phyloP scores from a whole-genome alignment of 2,329 filamentous ascomycete genomes.

The Venturia oleaginea region DNA sequence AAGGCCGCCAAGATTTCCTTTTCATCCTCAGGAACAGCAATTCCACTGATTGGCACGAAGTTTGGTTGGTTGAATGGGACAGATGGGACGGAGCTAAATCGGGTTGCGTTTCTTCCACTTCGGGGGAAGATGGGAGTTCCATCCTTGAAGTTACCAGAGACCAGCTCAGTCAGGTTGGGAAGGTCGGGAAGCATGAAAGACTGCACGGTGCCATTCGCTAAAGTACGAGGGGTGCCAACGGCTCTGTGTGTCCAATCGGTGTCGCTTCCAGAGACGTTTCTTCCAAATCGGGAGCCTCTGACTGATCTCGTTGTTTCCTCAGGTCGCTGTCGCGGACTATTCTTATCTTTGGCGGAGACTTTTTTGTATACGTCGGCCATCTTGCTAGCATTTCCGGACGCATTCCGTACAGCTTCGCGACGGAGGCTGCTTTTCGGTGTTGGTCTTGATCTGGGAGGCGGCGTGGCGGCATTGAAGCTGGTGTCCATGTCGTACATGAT shows the following conservation, averaged over 20 bases:
- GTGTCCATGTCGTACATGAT: conserved; percentile 31
- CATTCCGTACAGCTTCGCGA: conserved; percentile 34
- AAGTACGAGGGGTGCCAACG: conserved; percentile 26
- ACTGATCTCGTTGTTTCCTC: conserved; percentile 18
- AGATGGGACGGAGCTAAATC: conserved; percentile 38
- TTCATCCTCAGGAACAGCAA: conserved; percentile 52
- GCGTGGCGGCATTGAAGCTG: conserved; percentile 32
- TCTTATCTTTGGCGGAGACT: conserved; percentile 35
- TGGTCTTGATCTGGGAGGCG: conserved; percentile 26
- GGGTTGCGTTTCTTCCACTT: conserved; percentile 41
- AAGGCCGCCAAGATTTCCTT: conserved; percentile 54
- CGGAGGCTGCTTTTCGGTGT: conserved; percentile 28
- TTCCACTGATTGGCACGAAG: conserved; percentile 41
- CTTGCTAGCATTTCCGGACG: conserved; percentile 30
- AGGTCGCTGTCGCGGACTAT: conserved; percentile 44
- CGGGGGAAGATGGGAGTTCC: conserved; percentile 49
- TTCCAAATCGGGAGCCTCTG: background rate
- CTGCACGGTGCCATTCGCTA: conserved; percentile 44
- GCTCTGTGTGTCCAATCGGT: conserved; percentile 12
- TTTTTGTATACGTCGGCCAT: conserved; percentile 30
- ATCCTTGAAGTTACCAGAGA: conserved; percentile 49
- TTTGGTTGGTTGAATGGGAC: conserved; percentile 21
- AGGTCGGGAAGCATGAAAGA: conserved; percentile 54
- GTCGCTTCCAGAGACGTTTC: conserved; percentile 2
- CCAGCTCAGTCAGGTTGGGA: conserved; percentile 51